A percentile compares a stretch with the other conserved stretches of the same genome.
These are phyloP conservation scores for Podospora didyma DNA, from an alignment of 495 filamentous ascomycete species.

Conservation along the genomic window DNA sequence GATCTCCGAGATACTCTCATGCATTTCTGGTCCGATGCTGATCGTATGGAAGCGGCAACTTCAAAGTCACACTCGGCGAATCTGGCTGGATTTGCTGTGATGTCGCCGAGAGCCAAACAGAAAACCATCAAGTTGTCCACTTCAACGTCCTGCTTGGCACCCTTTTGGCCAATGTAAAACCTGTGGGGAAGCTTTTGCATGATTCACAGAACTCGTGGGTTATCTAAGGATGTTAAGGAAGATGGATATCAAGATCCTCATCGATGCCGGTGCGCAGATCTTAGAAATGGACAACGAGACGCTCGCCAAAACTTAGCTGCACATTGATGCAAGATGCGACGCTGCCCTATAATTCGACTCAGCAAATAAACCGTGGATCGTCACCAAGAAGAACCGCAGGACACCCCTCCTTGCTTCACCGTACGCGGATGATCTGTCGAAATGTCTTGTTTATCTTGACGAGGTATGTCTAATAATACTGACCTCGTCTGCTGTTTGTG, in stretches of 20 bases:
- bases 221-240: constrained; percentile 32
- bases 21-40: constrained; percentile 17
- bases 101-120: neutral
- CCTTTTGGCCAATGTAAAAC: constrained; percentile 45
- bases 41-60: constrained; percentile 1
- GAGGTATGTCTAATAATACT: constrained; percentile 11
- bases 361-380: constrained; percentile 35
- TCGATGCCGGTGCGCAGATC: constrained; percentile 49
- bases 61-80: neutral
- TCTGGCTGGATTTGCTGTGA: constrained; percentile 9
- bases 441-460: constrained; percentile 44
- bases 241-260: constrained; percentile 39
- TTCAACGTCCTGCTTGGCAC: constrained; percentile 46
- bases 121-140: constrained; percentile 28
- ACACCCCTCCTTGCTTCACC: constrained; percentile 36
- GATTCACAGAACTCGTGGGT: constrained; percentile 32
- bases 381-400: constrained; percentile 24
- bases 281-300: constrained; percentile 39
- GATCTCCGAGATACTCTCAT: constrained; percentile 29
- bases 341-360: constrained; percentile 30
- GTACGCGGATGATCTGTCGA: constrained; percentile 34
- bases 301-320: constrained; percentile 46
- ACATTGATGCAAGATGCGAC: constrained; percentile 26
- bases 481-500: neutral
- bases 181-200: constrained; percentile 44